Evolutionary conservation across 1,284 basidiomycete species (phyloP).

Genomic region (Neolentinus lepideus): DNA sequence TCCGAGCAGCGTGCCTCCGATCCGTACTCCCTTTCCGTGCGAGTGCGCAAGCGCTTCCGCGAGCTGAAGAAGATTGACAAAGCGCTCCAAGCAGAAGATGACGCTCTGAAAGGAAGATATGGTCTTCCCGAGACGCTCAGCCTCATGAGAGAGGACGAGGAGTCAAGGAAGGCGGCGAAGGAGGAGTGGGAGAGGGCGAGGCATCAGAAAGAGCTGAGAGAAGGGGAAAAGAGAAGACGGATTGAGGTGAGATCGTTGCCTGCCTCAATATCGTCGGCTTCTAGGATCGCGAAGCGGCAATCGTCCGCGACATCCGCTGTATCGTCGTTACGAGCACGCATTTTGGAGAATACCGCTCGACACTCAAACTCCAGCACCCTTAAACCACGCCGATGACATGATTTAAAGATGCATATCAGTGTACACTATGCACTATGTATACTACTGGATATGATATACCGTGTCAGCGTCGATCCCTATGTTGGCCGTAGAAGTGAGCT

Average conservation of each 20-base stretch:
- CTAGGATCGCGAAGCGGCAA: constrained; percentile 7
- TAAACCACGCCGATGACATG: background rate
- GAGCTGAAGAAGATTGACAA: constrained; percentile 77
- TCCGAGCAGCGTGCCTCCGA: constrained; percentile 76
- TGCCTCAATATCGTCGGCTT: constrained; percentile 8
- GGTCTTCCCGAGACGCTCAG: constrained; percentile 60
- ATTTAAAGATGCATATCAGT: too few species aligned
- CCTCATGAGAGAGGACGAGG: constrained; percentile 54
- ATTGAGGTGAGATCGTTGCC: constrained; percentile 23
- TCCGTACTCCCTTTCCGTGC: constrained; percentile 75
- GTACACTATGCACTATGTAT: too few species aligned
- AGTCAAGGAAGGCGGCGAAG: constrained; percentile 47
- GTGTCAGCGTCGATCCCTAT: too few species aligned
- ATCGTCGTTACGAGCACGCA: constrained; percentile 42
- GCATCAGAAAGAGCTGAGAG: constrained; percentile 31
- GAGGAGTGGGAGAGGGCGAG: constrained; percentile 51
- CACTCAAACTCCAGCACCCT: background rate
- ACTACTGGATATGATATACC: too few species aligned
- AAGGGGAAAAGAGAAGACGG: constrained; percentile 36
- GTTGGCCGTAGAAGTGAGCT: too few species aligned
- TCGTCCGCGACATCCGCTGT: constrained; percentile 18
- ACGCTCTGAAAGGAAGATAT: constrained; percentile 63
- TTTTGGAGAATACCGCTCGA: constrained; percentile 41
- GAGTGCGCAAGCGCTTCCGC: constrained; percentile 76
- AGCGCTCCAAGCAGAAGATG: constrained; percentile 59